Conservation (phyloP, 129 eudicot species). For the Heracleum sosnowskyi region DNA sequence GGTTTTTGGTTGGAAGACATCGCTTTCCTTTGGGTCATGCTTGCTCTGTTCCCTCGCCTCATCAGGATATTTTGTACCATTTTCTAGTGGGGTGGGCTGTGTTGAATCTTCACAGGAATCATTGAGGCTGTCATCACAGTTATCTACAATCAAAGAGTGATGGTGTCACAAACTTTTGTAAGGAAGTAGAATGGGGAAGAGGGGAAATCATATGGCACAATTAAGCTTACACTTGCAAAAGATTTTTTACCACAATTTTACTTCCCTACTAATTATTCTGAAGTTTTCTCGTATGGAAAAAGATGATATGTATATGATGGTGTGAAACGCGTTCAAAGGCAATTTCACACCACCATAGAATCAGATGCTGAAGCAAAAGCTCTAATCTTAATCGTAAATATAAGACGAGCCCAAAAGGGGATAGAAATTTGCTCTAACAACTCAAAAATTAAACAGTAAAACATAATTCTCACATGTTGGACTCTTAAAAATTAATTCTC, state of each 20-base stretch:
- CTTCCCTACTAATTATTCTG: neutral
- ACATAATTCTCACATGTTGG: neutral
- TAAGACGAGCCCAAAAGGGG: neutral
- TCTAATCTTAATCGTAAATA: neutral
- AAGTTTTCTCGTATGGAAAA: neutral
- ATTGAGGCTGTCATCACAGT: conserved; percentile 12
- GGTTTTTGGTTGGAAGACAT: conserved; percentile 16
- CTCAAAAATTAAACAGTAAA: neutral
- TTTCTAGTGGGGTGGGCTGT: conserved; percentile 4
- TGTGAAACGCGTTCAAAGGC: neutral
- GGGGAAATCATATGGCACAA: neutral
- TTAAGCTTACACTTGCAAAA: neutral
- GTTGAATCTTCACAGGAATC: conserved; percentile 14
- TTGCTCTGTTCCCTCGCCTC: conserved; percentile 9
- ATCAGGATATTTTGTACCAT: neutral
- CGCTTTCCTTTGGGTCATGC: conserved; percentile 4
- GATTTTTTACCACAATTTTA: neutral
- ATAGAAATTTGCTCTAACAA: neutral
- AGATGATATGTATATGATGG: neutral
- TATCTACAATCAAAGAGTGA: conserved; percentile 24
- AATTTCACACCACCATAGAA: neutral
- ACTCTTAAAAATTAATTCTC: neutral
- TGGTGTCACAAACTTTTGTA: neutral
- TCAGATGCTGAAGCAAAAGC: neutral
- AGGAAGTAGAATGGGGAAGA: neutral